A percentile compares a stretch with the other conserved stretches of the same genome.
These are phyloP conservation scores for Flaveria robusta DNA, from an alignment of 129 eudicot genomes.

Conservation along the genomic window DNA sequence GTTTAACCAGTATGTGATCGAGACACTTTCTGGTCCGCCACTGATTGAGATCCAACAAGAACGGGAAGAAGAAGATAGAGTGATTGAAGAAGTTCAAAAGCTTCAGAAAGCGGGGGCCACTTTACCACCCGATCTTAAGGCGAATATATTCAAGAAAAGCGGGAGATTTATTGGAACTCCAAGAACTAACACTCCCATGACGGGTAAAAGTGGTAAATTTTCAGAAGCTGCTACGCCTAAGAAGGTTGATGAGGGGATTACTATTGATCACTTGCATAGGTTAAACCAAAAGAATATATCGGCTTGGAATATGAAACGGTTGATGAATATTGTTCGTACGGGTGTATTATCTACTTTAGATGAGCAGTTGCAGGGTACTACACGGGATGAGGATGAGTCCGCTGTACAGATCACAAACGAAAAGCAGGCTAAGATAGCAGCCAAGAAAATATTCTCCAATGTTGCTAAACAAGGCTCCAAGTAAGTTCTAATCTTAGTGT, in stretches of 20 bases:
- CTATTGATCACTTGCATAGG: constrained; percentile 79
- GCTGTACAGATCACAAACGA: constrained; percentile 70
- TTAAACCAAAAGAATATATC: constrained; percentile 72
- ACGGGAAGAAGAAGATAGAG: constrained; percentile 58
- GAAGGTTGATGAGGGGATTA: constrained; percentile 55
- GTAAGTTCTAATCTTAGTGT: constrained; percentile 36
- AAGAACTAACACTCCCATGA: constrained; percentile 33
- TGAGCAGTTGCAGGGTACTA: constrained; percentile 57
- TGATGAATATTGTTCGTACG: constrained; percentile 69
- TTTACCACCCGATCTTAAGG: constrained; percentile 65
- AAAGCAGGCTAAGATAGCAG: constrained; percentile 76
- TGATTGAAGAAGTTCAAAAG: constrained; percentile 60
- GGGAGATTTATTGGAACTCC: constrained; percentile 54
- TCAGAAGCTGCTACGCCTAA: constrained; percentile 41
- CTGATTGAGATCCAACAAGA: constrained; percentile 44
- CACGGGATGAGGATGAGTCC: constrained; percentile 63
- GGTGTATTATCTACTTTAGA: constrained; percentile 77
- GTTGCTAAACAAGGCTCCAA: constrained; percentile 79
- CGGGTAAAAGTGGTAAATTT: constrained; percentile 51
- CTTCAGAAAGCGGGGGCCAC: constrained; percentile 68
- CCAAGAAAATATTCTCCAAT: constrained; percentile 70
- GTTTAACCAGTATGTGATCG: constrained; percentile 53
- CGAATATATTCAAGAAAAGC: constrained; percentile 52
- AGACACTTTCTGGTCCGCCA: constrained; percentile 52
- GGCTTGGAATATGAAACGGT: constrained; percentile 91